Conservation (phyloP, 2,329 filamentous ascomycete genomes). For the Zymoseptoria crescenta region DNA sequence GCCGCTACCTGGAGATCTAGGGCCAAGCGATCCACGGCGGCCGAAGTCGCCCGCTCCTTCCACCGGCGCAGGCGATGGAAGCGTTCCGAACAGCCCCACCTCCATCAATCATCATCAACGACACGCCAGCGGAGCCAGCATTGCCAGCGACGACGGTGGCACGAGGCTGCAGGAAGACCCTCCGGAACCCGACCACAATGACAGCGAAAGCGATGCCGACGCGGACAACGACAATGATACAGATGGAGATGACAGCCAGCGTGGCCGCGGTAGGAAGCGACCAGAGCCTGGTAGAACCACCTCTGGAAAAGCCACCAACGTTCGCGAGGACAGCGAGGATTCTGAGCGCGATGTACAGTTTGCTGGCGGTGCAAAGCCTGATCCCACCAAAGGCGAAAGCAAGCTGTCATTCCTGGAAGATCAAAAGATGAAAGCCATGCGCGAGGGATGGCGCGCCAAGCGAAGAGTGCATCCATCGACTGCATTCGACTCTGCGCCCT, state of each 20-base stretch:
- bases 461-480: conserved; percentile 63
- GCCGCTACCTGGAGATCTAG: conserved; percentile 26
- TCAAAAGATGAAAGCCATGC: conserved; percentile 20
- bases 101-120: conserved; percentile 19
- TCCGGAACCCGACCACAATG: conserved; percentile 15
- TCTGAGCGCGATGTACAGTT: conserved; percentile 16
- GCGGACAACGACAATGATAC: conserved; percentile 29
- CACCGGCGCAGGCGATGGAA: conserved; percentile 4
- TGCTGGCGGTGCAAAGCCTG: conserved; percentile 21
- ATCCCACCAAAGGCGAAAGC: conserved; percentile 30
- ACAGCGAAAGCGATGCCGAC: conserved; percentile 27
- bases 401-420: conserved; percentile 23
- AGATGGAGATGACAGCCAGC: conserved; percentile 22
- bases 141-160: conserved; percentile 19
- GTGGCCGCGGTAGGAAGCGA: conserved; percentile 27
- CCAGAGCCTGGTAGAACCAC: conserved; percentile 29
- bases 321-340: conserved; percentile 25
- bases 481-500: conserved; percentile 66
- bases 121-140: conserved; percentile 18
- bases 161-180: conserved; percentile 23
- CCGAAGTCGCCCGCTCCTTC: conserved; percentile 11
- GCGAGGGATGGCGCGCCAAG: conserved; percentile 5
- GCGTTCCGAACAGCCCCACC: conserved; percentile 22
- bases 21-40: conserved; percentile 25
- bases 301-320: conserved; percentile 26